Base-by-base conservation (phyloP, 140 eudicot species). In the Ambrosia hybrid region DNA sequence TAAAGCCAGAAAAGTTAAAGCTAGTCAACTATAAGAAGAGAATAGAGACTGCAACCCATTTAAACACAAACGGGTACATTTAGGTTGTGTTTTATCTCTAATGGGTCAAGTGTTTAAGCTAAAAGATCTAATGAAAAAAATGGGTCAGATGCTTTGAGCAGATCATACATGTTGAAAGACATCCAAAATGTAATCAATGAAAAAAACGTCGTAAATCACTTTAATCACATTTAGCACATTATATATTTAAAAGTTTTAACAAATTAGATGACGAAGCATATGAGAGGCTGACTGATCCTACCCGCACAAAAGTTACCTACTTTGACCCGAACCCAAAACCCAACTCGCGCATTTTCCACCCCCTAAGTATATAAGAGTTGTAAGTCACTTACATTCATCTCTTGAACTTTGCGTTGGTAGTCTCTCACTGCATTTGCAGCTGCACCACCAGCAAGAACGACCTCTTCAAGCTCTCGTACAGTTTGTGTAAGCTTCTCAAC, bases 371-470 rank as follows among this genome's bases (percentile, higher is more conserved):
- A 60, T 57, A 9, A 41, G 10, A 64, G 30, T 41, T 41, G 33
- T 16, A 65, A 14, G 51, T 43, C 8, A 30, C 56, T 86, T 85
- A 92, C 98, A 83, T 85, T 92, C 95, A 92, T 86, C 82, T 92
- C 98, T 81, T 92, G 98, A 75, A 92, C 94, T 92, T 92, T 92
- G 66, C 98, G 84, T 72, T 92, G 98, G 74, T 92, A 92, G 76
- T 92, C 98, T 67, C 98, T 82, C 65, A 92, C 98, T 68, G 96
- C 98, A 85, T 92, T 92, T 30, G 98, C 98, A 84, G 98, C 96
- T 9, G 98, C 98, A 68, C 98, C 98, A 73, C 98, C 98, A 73
- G 98, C 98, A 79, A 92, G 90, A 81, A 92, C 98, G 14, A 96
- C 96, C 81, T 92, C 98, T 78, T 92, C 98, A 68, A 92, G 92